phyloP scores from a whole-genome alignment of 768 basidiomycete species.

The Suillus hirtellus region DNA sequence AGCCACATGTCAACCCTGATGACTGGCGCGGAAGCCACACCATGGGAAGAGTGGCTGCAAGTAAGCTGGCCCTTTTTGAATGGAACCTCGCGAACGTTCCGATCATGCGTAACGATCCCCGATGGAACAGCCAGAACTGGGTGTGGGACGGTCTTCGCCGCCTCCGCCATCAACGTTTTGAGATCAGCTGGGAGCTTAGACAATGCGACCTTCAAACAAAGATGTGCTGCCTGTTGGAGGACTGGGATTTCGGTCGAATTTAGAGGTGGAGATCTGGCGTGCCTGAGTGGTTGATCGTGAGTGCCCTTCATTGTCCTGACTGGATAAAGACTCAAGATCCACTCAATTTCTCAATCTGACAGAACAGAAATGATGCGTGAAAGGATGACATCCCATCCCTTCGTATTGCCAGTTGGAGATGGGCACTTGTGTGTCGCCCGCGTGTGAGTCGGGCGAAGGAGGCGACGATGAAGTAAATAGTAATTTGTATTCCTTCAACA shows the following conservation, averaged over 20 bases:
- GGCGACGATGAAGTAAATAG: background rate
- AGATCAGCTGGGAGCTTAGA: slow-evolving; percentile 17
- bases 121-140: slow-evolving; percentile 22
- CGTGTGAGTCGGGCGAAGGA: background rate
- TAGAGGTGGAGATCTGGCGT: background rate
- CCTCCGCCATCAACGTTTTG: slow-evolving; percentile 12
- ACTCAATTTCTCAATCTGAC: background rate
- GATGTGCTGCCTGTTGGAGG: slow-evolving; percentile 29
- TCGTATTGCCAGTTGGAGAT: background rate
- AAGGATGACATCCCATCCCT: background rate
- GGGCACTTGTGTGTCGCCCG: background rate
- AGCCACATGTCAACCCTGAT: slow-evolving; percentile 10
- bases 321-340: background rate
- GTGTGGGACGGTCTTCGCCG: slow-evolving; percentile 22
- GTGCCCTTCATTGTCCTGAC: background rate
- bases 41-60: slow-evolving; percentile 18
- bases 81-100: slow-evolving; percentile 14
- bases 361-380: background rate
- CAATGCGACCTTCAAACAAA: slow-evolving; percentile 23
- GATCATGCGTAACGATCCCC: background rate
- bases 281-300: background rate
- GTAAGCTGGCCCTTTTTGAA: slow-evolving; percentile 22
- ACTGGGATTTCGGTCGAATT: slow-evolving; percentile 2
- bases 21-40: slow-evolving; percentile 29
- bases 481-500: background rate